These are phyloP conservation scores for Penicillium cosmopolitanum DNA, from an alignment of 495 filamentous ascomycete species.

Conservation along the genomic window DNA sequence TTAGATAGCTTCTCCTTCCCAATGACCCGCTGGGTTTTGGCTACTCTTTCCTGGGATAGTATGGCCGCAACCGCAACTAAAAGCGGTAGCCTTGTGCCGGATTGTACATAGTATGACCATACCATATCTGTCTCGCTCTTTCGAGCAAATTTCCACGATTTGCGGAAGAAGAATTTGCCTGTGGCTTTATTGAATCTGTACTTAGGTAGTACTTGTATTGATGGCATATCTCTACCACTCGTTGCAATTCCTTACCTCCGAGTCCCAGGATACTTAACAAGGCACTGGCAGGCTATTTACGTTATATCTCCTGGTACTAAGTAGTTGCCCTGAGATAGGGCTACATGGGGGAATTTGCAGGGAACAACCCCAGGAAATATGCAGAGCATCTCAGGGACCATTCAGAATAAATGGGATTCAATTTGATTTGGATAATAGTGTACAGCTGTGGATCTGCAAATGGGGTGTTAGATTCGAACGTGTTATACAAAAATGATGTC, in stretches of 20 bases:
- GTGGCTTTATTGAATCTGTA: too few relatives aligned
- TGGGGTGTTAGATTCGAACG: background rate
- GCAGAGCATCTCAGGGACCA: background rate
- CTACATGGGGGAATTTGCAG: background rate
- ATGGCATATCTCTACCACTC: too few relatives aligned
- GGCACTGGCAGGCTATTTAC: too few relatives aligned
- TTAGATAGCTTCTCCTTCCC: slow-evolving; percentile 11
- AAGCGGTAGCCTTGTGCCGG: background rate
- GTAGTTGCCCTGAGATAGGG: background rate
- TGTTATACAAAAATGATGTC: background rate
- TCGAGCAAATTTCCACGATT: background rate
- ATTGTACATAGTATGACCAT: background rate
- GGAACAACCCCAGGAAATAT: background rate
- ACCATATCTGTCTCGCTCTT: background rate
- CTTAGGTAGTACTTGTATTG: too few relatives aligned
- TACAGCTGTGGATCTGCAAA: slow-evolving; percentile 1
- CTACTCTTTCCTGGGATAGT: background rate
- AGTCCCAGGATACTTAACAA: too few relatives aligned
- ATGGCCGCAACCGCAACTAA: background rate
- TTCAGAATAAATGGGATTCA: background rate
- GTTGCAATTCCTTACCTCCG: too few relatives aligned
- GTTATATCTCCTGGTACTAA: background rate
- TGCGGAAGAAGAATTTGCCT: background rate
- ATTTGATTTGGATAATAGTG: background rate
- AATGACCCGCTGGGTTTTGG: slow-evolving; percentile 1